A percentile compares a stretch with the other conserved stretches of the same genome.
Conservation (phyloP, 495 filamentous ascomycete species). For the Wilcoxina mikolae region DNA sequence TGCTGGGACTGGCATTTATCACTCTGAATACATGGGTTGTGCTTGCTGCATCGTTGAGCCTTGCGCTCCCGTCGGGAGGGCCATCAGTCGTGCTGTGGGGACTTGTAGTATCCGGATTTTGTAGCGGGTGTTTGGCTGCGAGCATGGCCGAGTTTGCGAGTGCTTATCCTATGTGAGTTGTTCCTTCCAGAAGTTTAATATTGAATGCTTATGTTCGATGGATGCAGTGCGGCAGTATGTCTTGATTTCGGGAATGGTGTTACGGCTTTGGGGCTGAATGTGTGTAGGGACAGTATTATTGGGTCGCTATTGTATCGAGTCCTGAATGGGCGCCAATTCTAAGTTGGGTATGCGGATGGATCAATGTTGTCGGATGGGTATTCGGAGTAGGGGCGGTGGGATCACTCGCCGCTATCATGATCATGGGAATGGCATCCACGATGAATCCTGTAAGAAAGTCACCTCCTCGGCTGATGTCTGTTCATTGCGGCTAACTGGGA, state of each 20-base stretch:
- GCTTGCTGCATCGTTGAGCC: slow-evolving; percentile 38
- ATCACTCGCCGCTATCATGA: slow-evolving; percentile 33
- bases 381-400: slow-evolving; percentile 24
- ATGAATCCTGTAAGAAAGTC: slow-evolving; percentile 26
- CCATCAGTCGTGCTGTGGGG: slow-evolving; percentile 45
- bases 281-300: slow-evolving; percentile 51
- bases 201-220: no score
- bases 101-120: slow-evolving; percentile 52
- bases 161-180: slow-evolving; percentile 49
- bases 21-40: slow-evolving; percentile 49
- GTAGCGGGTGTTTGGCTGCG: slow-evolving; percentile 55
- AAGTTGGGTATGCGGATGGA: slow-evolving; percentile 61
- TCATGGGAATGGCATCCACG: slow-evolving; percentile 35
- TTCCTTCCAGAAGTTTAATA: background rate
- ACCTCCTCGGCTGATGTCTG: background rate
- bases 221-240: background rate
- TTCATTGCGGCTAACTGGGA: slow-evolving; percentile 1
- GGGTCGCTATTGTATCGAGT: slow-evolving; percentile 53
- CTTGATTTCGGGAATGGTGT: slow-evolving; percentile 31
- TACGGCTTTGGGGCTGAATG: slow-evolving; percentile 17
- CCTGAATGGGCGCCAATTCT: slow-evolving; percentile 45
- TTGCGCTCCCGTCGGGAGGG: slow-evolving; percentile 40
- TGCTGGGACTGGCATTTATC: slow-evolving; percentile 46
- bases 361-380: slow-evolving; percentile 62
- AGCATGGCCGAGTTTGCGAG: slow-evolving; percentile 60